A percentile compares a stretch with the other conserved stretches of the same genome.
phyloP scores from a whole-genome alignment of 139 green algal genomes.

The Chlorella sp. region DNA sequence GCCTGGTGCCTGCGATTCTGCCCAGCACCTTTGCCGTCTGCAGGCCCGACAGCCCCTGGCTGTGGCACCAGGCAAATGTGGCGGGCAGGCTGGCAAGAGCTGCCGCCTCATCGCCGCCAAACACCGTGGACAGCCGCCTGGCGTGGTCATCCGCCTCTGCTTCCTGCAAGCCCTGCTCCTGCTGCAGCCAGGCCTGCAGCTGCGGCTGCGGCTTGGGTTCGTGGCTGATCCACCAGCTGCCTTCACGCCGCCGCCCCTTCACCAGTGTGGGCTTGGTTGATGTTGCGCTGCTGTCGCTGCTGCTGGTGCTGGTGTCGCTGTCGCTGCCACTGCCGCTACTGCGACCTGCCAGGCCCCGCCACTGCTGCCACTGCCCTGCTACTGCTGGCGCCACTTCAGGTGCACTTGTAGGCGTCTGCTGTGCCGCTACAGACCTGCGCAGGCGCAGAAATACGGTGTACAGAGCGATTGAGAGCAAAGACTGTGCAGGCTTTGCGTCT shows the following conservation, averaged over 20 bases:
- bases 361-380: too few species aligned
- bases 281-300: neutral
- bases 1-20: neutral
- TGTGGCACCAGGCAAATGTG: neutral
- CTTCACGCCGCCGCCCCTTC: neutral
- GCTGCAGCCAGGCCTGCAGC: constrained; percentile 1
- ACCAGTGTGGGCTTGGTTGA: neutral
- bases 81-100: neutral
- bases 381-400: too few species aligned
- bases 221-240: neutral
- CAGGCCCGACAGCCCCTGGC: neutral
- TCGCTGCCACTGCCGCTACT: neutral
- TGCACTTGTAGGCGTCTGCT: too few species aligned
- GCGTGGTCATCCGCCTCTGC: neutral
- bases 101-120: neutral
- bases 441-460: too few species aligned
- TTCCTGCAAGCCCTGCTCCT: neutral
- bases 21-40: neutral
- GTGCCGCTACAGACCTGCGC: too few species aligned
- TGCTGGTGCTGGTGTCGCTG: neutral
- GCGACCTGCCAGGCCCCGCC: neutral
- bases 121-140: neutral
- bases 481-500: too few species aligned
- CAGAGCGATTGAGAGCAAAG: too few species aligned
- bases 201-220: neutral